Base-by-base conservation (phyloP, 2,329 filamentous ascomycete genomes). In the Cladosporium austrohemisphaericum region DNA sequence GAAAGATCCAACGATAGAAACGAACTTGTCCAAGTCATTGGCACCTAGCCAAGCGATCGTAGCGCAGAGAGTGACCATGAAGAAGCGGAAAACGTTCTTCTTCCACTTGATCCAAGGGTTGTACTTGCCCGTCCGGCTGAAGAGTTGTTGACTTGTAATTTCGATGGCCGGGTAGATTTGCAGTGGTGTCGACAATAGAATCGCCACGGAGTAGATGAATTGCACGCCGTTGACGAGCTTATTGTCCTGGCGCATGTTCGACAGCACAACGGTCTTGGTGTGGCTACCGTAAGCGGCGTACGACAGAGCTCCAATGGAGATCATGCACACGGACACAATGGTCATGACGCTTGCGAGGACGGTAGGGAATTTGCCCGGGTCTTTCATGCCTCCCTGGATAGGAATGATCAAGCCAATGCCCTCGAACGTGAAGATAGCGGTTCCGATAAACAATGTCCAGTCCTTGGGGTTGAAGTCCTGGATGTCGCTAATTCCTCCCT, bases 31-130 rank as follows among this genome's bases (percentile, higher is more conserved):
- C 48, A 98, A 74, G 69, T 97, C 85, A 58, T 89, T 87, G 3
- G 93, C 92, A 54, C 93, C 93, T 36, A 85, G 83, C 89, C 90
- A 98, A 1, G 92, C 92, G 57, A 98, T 86, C 51, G 83, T 71
- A 1, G 91, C 87, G 63, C 93, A 97, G 19, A 93, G 70, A 62
- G 88, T 80, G 43, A 97, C 93, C 55, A 96, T 82, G 64, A 92
- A 84, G 76, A 97, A 98, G 48, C 93, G 85, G 75, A 95, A 98
- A 26, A 86, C 75, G 60, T 98, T 98, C 82, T 98, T 98, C 77
- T 97, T 88, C 93, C 93, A 98, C 75, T 98, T 98, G 76, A 98
- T 95, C 65, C 88, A 93, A 1, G 90, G 91, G 65, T 97, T 96
- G 73, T 96, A 95, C 71, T 98, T 98, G 60, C 93, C 91, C 55